These are phyloP conservation scores for Alopecurus myosuroides DNA, from an alignment of 176 grass and related monocot species.

Conservation along the genomic window DNA sequence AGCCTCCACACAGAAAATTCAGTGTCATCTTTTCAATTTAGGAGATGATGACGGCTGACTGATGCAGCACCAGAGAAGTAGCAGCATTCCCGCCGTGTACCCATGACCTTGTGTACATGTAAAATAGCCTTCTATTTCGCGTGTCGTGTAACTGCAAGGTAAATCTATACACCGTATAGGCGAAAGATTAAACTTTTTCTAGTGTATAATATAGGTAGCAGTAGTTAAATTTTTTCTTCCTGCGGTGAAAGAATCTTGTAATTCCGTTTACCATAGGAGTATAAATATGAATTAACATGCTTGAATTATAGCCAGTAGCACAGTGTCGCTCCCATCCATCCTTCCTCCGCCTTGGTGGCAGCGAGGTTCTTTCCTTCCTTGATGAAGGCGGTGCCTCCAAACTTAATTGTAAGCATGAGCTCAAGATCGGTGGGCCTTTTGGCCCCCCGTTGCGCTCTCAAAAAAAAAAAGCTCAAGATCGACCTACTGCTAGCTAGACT, in stretches of 20 bases:
- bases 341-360: too few relatives aligned
- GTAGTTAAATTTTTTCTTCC: background rate
- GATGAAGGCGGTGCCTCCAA: too few relatives aligned
- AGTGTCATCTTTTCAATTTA: background rate
- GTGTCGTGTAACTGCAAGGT: constrained; percentile 18
- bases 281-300: background rate
- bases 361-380: too few relatives aligned
- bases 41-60: constrained; percentile 5
- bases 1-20: background rate
- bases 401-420: too few relatives aligned
- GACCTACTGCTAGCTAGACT: too few relatives aligned
- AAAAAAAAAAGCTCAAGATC: too few relatives aligned
- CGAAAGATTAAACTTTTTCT: background rate
- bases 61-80: constrained; percentile 5
- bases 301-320: background rate
- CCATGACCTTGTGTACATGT: constrained; percentile 15
- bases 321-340: too few relatives aligned
- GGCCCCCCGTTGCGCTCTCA: too few relatives aligned
- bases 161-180: constrained; percentile 9
- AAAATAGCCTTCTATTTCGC: constrained; percentile 1
- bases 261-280: background rate
- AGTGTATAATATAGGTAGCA: background rate
- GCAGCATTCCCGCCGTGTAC: constrained; percentile 1
- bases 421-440: too few relatives aligned
- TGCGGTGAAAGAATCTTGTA: background rate